Base-by-base conservation (phyloP, 306 rosid genomes). In the Pterocarpus santalinus region DNA sequence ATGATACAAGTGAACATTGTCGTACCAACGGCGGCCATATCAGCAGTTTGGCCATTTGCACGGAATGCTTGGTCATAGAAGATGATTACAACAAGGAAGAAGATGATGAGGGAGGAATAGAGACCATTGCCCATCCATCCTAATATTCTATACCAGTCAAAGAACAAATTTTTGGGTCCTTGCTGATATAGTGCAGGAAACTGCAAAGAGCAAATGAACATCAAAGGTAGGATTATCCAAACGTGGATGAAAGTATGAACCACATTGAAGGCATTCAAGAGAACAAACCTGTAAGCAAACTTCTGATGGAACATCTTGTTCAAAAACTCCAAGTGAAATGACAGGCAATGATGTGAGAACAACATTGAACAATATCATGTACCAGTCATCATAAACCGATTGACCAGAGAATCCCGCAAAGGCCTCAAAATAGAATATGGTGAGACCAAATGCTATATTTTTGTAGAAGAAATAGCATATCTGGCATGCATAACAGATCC, bases 381-480 rank as follows among this genome's bases (percentile, higher is more conserved):
- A 96, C 97, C 91, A 93, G 86, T 93, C 99, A 78, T 92, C 97
- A 53, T 93, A 96, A 57, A 96, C 86, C 16, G 99, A 89, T 89
- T 96, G 99, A 79, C 99, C 99, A 65, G 98, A 96, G 79, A 96
- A 93, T 81, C 94, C 98, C 8, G 98, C 89, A 70, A 82, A 90
- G 77, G 97, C 91, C 94, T 96, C 99, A 17, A 93, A 96, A 91
- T 96, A 96, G 88, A 96, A 96, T 73, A 96, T 89, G 60, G 99
- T 93, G 78, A 96, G 94, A 77, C 98, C 99, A 69, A 96, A 96
- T 80, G 98, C 97, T 44, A 96, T 96, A 77, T 96, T 96, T 88
- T 96, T 96, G 94, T 96, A 96, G 97, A 96, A 96, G 95, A 93
- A 96, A 79, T 96, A 96, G 90, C 99, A 96, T 68, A 96, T 90